Percentiles rank a stretch among this genome's conserved stretches.
These are phyloP conservation scores for Exophiala viscosa DNA, from an alignment of 2,329 filamentous ascomycete species.

Conservation along the genomic window DNA sequence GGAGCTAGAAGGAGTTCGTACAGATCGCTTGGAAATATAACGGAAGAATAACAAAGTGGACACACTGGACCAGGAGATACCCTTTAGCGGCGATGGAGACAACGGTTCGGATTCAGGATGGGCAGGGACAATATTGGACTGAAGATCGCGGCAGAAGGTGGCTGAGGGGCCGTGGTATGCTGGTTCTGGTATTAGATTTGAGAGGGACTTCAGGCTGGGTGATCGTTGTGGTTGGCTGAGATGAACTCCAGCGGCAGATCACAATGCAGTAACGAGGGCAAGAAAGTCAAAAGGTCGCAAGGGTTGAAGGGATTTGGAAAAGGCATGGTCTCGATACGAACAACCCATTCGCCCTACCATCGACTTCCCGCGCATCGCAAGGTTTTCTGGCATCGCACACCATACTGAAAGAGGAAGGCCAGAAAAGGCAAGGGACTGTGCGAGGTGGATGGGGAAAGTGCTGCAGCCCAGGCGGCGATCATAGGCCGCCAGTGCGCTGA, in stretches of 20 bases:
- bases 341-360: conserved; percentile 3
- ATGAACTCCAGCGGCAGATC: background rate
- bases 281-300: background rate
- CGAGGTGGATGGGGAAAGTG: background rate
- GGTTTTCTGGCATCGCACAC: background rate
- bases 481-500: background rate
- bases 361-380: background rate
- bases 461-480: background rate
- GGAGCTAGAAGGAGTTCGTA: background rate
- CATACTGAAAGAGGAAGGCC: background rate
- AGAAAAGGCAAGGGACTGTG: background rate
- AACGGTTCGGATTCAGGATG: background rate
- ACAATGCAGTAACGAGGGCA: background rate
- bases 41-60: background rate
- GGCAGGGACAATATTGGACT: background rate
- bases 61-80: background rate
- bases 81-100: background rate
- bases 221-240: background rate
- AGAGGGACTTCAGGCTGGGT: background rate
- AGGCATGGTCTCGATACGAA: conserved; percentile 4
- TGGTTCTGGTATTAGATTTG: background rate
- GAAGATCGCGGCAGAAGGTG: background rate
- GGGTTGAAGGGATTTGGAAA: background rate
- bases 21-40: background rate
- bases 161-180: background rate